phyloP scores from a whole-genome alignment of 352 stramenopile genomes.

The Phytophthora uliginosa region DNA sequence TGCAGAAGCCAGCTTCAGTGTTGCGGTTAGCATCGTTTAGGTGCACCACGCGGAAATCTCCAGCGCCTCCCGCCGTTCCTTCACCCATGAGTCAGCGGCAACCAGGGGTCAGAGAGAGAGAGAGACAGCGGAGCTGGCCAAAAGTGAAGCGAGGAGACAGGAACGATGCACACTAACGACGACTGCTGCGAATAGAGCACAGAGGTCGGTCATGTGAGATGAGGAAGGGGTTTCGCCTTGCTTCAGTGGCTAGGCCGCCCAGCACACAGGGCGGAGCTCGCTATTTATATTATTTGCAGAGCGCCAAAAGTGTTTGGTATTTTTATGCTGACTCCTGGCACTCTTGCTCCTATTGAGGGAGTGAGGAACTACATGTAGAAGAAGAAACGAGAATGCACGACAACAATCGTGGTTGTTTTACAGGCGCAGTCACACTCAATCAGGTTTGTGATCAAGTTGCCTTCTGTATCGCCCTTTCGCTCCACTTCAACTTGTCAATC shows the following conservation, averaged over 20 bases:
- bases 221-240: conserved; percentile 31
- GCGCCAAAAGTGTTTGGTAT: not conserved
- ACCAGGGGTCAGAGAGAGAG: conserved; percentile 2
- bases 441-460: conserved; percentile 1
- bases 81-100: conserved; percentile 33
- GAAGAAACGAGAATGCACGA: not conserved
- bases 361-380: not conserved
- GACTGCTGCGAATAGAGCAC: conserved; percentile 21
- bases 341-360: not conserved
- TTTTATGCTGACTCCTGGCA: not conserved
- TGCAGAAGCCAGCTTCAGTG: conserved; percentile 67
- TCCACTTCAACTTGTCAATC: conserved; percentile 38
- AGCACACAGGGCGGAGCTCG: conserved; percentile 3
- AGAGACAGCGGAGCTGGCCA: conserved; percentile 6
- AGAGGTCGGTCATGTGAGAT: conserved; percentile 19
- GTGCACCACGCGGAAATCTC: conserved; percentile 70
- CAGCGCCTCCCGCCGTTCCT: conserved; percentile 22
- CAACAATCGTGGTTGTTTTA: not conserved
- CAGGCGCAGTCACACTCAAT: not conserved
- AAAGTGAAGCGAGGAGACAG: conserved; percentile 5
- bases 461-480: not conserved
- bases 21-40: conserved; percentile 72
- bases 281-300: conserved; percentile 19
- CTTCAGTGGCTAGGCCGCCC: not conserved
- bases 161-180: conserved; percentile 18